Conservation (phyloP, 108 stramenopile genomes). For the Skeletonema grethae region DNA sequence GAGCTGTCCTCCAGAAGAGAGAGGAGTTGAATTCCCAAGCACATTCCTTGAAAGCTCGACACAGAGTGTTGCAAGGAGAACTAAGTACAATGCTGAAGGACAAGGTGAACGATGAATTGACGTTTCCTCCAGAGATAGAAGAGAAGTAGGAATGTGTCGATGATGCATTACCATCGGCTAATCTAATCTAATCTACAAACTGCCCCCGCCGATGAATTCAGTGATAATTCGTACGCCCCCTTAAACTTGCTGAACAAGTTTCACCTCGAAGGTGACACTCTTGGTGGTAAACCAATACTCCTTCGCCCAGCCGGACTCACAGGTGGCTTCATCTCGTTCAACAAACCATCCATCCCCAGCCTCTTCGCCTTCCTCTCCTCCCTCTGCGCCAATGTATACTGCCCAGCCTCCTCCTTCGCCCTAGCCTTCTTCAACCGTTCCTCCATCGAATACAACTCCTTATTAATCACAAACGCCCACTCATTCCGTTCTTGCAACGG, state of each 20-base stretch:
- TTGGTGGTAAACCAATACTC: not conserved
- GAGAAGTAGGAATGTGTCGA: too few relatives aligned
- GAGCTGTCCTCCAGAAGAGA: constrained; percentile 32
- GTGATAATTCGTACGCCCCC: too few relatives aligned
- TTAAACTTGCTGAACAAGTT: too few relatives aligned
- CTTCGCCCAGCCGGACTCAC: not conserved
- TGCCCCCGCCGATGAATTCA: too few relatives aligned
- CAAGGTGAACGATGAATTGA: not conserved
- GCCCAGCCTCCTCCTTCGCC: not conserved
- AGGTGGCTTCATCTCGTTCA: constrained; percentile 1
- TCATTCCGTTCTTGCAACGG: constrained; percentile 53
- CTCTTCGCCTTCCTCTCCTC: not conserved
- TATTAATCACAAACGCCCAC: constrained; percentile 67
- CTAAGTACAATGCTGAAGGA: constrained; percentile 29
- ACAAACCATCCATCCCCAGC: constrained; percentile 4
- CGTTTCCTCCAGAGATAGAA: not conserved
- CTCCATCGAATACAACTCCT: constrained; percentile 54
- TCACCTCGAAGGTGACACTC: not conserved
- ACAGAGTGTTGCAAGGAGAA: constrained; percentile 26
- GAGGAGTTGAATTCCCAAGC: constrained; percentile 28
- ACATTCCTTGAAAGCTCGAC: constrained; percentile 10
- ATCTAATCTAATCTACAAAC: not conserved
- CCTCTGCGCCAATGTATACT: not conserved
- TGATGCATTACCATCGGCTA: not conserved
- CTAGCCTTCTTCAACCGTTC: constrained; percentile 31